Percentiles rank a stretch among this genome's conserved stretches.
These are phyloP conservation scores for Xanthoconium stramineum DNA, from an alignment of 768 basidiomycete species.

Conservation along the genomic window DNA sequence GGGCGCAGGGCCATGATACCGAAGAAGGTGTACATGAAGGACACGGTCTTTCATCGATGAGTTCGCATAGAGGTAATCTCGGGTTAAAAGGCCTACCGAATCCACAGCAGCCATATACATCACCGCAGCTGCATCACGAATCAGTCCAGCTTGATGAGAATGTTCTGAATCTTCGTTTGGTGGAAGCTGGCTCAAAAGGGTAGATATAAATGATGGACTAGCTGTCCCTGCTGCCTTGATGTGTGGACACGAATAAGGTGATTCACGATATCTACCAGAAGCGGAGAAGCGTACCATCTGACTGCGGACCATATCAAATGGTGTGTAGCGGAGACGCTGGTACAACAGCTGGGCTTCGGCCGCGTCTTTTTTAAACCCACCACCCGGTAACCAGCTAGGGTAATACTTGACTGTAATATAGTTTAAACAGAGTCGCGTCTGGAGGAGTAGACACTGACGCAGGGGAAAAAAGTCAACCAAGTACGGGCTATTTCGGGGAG, in stretches of 20 bases:
- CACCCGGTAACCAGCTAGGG: no score
- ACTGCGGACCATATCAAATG: conserved; percentile 8
- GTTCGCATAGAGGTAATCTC: no score
- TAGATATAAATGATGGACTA: conserved; percentile 9
- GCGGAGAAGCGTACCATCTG: conserved; percentile 2
- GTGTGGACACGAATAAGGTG: background rate
- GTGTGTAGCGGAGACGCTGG: background rate
- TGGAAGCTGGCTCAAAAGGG: conserved; percentile 7
- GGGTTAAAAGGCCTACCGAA: background rate
- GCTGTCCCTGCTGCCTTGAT: conserved; percentile 6
- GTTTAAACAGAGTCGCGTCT: background rate
- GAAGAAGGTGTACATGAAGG: conserved; percentile 6
- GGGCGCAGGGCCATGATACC: conserved; percentile 12
- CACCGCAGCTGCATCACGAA: no score
- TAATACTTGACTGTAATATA: no score
- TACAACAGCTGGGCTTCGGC: background rate
- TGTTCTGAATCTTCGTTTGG: conserved; percentile 2
- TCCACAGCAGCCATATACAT: conserved; percentile 13
- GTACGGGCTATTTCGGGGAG: background rate
- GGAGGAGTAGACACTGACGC: background rate
- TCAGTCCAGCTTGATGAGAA: conserved; percentile 4
- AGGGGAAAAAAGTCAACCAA: conserved; percentile 8
- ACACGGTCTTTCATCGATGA: conserved; percentile 4
- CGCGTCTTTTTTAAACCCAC: no score
- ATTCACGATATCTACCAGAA: background rate